Percentiles rank a stretch among this genome's conserved stretches.
Evolutionary conservation across 2,329 filamentous ascomycete species (phyloP).

Genomic region (Madurella fahalii): DNA sequence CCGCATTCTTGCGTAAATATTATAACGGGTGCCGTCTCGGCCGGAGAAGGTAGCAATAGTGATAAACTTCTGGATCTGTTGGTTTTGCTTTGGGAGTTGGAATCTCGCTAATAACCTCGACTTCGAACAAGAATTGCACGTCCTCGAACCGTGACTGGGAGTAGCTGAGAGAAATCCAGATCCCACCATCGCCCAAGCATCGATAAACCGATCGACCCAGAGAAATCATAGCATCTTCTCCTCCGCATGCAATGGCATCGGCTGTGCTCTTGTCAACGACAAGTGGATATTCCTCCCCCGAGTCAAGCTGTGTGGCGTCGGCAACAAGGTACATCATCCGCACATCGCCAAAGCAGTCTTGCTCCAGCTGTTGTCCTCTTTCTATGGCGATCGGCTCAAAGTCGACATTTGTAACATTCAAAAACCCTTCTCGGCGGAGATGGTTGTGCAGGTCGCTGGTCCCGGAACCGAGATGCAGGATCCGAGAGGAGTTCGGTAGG

Average conservation of each 20-base stretch:
- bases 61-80: conserved; percentile 44
- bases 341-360: conserved; percentile 41
- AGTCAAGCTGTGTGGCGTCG: conserved; percentile 40
- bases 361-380: conserved; percentile 40
- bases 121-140: conserved; percentile 33
- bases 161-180: conserved; percentile 49
- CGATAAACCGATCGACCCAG: conserved; percentile 38
- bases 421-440: conserved; percentile 41
- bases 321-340: conserved; percentile 41
- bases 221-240: conserved; percentile 32
- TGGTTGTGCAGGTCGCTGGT: conserved; percentile 48
- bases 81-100: conserved; percentile 37
- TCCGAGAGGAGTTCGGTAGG: conserved; percentile 28
- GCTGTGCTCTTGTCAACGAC: conserved; percentile 48
- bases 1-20: background rate
- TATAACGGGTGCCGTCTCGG: conserved; percentile 22
- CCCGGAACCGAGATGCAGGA: conserved; percentile 47
- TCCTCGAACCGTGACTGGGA: conserved; percentile 40
- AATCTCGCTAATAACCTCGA: conserved; percentile 40
- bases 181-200: conserved; percentile 34
- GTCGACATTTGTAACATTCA: conserved; percentile 45
- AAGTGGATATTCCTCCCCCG: conserved; percentile 34
- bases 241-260: conserved; percentile 47
- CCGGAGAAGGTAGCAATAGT: conserved; percentile 43
- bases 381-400: conserved; percentile 46